These are phyloP conservation scores for Saccharomyces hybrid DNA, from an alignment of 1,139 yeast genomes.

Conservation along the genomic window DNA sequence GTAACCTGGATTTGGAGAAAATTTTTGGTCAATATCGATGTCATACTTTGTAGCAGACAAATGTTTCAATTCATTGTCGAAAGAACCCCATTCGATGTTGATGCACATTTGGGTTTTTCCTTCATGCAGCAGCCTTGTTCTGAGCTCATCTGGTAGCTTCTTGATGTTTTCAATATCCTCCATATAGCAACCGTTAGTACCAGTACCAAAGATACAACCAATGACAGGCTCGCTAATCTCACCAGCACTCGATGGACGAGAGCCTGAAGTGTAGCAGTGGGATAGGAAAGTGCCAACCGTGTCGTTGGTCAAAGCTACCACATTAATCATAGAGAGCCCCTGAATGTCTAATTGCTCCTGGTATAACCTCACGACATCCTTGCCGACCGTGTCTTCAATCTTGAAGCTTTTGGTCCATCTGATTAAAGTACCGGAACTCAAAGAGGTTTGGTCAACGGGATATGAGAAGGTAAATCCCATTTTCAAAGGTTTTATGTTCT, in stretches of 20 bases:
- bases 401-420: slow-evolving; percentile 96
- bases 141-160: slow-evolving; percentile 45
- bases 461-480: slow-evolving; percentile 90
- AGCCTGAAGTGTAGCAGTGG: slow-evolving; percentile 64
- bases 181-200: slow-evolving; percentile 91
- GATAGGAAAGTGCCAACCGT: slow-evolving; percentile 90
- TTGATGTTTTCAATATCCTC: slow-evolving; percentile 65
- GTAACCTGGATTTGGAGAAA: slow-evolving; percentile 74
- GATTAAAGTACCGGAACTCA: slow-evolving; percentile 67
- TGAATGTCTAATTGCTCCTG: slow-evolving; percentile 59
- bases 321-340: slow-evolving; percentile 43
- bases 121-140: slow-evolving; percentile 33
- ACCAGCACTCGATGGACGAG: slow-evolving; percentile 39
- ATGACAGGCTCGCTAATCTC: slow-evolving; percentile 62
- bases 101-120: slow-evolving; percentile 71
- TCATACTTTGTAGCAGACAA: slow-evolving; percentile 77
- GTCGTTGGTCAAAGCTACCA: slow-evolving; percentile 88
- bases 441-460: slow-evolving; percentile 81
- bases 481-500: slow-evolving; percentile 38
- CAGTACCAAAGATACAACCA: slow-evolving; percentile 93
- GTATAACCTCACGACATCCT: slow-evolving; percentile 67
- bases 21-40: slow-evolving; percentile 50
- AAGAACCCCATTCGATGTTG: slow-evolving; percentile 97
- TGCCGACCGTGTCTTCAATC: slow-evolving; percentile 73
- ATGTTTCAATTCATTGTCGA: slow-evolving; percentile 67